phyloP scores from a whole-genome alignment of 2,329 filamentous ascomycete genomes.

The Capronia americana region DNA sequence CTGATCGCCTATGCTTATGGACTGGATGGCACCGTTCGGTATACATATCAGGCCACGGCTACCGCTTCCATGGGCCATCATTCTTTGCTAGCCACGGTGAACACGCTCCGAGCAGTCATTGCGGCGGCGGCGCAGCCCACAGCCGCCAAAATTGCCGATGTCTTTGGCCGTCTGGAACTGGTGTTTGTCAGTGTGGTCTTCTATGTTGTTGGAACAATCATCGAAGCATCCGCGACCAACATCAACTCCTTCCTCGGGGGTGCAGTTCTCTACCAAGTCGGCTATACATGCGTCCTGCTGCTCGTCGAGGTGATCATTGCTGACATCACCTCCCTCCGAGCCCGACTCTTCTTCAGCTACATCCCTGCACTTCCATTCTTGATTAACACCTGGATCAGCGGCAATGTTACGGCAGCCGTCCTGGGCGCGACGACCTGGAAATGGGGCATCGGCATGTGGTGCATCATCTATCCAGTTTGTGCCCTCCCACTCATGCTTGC shows the following conservation, averaged over 20 bases:
- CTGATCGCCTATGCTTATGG: constrained; percentile 67
- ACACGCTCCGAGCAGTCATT: constrained; percentile 64
- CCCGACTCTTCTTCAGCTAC: constrained; percentile 70
- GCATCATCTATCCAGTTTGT: constrained; percentile 65
- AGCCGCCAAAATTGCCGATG: constrained; percentile 67
- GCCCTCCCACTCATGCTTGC: constrained; percentile 62
- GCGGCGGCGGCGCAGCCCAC: constrained; percentile 65
- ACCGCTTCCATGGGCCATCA: constrained; percentile 60
- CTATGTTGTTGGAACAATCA: constrained; percentile 62
- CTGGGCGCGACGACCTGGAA: constrained; percentile 61
- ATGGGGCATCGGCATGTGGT: constrained; percentile 71
- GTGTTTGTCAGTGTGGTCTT: constrained; percentile 63
- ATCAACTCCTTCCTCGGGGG: constrained; percentile 63
- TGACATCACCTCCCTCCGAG: constrained; percentile 67
- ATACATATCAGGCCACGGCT: constrained; percentile 55
- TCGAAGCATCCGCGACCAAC: constrained; percentile 60
- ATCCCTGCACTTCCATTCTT: constrained; percentile 66
- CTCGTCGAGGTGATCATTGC: constrained; percentile 69
- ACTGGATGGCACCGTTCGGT: constrained; percentile 34
- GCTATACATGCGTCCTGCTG: constrained; percentile 67
- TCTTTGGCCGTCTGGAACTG: constrained; percentile 67
- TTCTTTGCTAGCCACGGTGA: constrained; percentile 64
- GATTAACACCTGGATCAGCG: constrained; percentile 69
- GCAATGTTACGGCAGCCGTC: constrained; percentile 61
- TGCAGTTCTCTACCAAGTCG: constrained; percentile 66